phyloP scores from a whole-genome alignment of 2,329 filamentous ascomycete species.

The Triangularia setosa region DNA sequence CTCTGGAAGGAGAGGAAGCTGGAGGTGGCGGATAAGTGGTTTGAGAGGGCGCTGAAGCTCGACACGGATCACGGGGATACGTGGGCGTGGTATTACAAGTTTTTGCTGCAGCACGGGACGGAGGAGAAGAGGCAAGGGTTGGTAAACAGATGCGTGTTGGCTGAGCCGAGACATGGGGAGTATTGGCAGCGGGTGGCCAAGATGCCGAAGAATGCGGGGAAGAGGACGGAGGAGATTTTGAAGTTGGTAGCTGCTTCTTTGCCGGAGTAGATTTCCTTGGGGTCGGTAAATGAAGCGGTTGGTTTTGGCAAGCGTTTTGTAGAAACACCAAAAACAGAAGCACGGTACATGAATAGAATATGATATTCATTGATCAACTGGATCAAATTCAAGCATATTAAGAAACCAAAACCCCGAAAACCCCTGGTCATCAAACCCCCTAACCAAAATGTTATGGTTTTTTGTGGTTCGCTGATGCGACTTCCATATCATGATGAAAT shows the following conservation, averaged over 20 bases:
- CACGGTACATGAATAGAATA: not conserved
- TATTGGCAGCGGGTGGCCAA: conserved; percentile 85
- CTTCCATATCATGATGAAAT: not conserved
- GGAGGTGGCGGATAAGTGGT: conserved; percentile 95
- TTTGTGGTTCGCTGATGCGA: not conserved
- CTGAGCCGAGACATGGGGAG: conserved; percentile 90
- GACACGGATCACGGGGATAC: conserved; percentile 86
- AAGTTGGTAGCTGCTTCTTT: conserved; percentile 65
- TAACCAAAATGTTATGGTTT: not conserved
- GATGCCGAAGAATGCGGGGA: conserved; percentile 74
- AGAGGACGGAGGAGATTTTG: conserved; percentile 74
- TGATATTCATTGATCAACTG: not conserved
- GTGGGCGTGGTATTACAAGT: conserved; percentile 99
- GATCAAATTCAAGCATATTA: not conserved
- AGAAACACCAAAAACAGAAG: not conserved
- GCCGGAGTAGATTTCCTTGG: not conserved
- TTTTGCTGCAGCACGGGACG: conserved; percentile 86
- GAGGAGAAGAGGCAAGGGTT: conserved; percentile 89
- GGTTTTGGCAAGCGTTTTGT: not conserved
- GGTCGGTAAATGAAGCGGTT: not conserved
- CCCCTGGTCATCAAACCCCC: not conserved
- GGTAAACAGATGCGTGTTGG: conserved; percentile 71
- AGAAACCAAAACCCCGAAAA: not conserved
- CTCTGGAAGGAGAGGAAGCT: conserved; percentile 93
- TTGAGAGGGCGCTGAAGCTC: conserved; percentile 87